Evolutionary conservation across 2,329 filamentous ascomycete species (phyloP).

Genomic region (Mollisiaceae sp.): DNA sequence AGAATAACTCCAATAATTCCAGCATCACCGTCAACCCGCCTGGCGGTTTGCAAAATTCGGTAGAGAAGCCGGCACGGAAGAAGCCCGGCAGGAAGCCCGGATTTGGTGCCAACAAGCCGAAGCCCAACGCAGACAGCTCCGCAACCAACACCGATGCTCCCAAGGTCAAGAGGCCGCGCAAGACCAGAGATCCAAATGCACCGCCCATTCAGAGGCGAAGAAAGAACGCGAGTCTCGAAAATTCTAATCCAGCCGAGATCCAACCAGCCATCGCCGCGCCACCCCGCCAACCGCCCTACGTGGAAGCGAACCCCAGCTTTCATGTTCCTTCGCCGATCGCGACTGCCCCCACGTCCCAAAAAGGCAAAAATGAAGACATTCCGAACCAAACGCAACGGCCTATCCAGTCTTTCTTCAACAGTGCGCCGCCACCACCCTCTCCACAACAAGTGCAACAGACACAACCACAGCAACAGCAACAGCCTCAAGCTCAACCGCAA

Average conservation of each 20-base stretch:
- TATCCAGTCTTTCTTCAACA: constrained; percentile 41
- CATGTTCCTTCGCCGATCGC: constrained; percentile 24
- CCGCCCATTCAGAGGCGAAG: constrained; percentile 60
- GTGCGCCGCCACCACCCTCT: constrained; percentile 27
- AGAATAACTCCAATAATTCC: constrained; percentile 24
- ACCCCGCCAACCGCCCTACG: constrained; percentile 18
- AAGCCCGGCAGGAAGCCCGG: constrained; percentile 71
- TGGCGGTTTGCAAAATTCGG: constrained; percentile 23
- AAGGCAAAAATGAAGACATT: constrained; percentile 48
- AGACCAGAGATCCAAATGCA: constrained; percentile 64
- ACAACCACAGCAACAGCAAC: constrained; percentile 26
- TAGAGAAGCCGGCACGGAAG: constrained; percentile 49
- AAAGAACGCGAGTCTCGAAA: constrained; percentile 50
- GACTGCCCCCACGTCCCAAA: constrained; percentile 36
- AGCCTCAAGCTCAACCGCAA: constrained; percentile 20
- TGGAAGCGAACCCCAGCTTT: constrained; percentile 23
- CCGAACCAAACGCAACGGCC: constrained; percentile 24
- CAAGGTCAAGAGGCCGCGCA: constrained; percentile 57
- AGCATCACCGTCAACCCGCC: constrained; percentile 35
- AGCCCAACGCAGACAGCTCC: constrained; percentile 46
- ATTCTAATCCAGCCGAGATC: constrained; percentile 32
- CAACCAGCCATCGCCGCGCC: constrained; percentile 36
- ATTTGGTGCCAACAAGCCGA: constrained; percentile 47
- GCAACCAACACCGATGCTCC: constrained; percentile 48
- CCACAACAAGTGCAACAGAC: constrained; percentile 19